Percentiles rank a stretch among this genome's conserved stretches.
These are phyloP conservation scores for Melaleuca quinquenervia DNA, from an alignment of 345 rosid genomes.

Conservation along the genomic window DNA sequence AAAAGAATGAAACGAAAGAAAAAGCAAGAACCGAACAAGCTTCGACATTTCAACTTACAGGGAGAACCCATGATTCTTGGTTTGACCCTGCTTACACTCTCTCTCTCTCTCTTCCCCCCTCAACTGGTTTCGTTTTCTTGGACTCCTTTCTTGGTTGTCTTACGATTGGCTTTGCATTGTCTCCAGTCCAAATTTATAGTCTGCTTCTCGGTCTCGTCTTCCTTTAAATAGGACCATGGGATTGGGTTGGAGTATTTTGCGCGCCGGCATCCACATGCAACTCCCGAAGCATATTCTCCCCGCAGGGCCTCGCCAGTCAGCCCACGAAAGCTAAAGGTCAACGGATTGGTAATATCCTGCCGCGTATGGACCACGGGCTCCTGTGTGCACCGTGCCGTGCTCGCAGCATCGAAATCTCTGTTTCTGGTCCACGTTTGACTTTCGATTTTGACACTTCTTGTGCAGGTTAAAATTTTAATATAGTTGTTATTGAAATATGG, in stretches of 20 bases:
- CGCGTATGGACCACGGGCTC: not conserved
- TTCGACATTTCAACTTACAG: not conserved
- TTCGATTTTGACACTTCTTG: not conserved
- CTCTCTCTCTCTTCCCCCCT: not conserved
- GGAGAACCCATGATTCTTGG: constrained; percentile 1
- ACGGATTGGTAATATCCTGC: not conserved
- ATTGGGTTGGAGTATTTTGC: not conserved
- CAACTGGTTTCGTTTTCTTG: not conserved
- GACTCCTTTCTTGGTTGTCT: not conserved
- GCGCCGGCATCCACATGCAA: not conserved
- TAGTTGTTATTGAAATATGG: too few species aligned
- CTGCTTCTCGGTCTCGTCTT: not conserved
- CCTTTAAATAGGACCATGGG: not conserved
- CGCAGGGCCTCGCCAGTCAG: not conserved
- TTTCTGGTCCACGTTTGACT: not conserved
- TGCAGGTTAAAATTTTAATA: too few species aligned
- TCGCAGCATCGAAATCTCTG: not conserved
- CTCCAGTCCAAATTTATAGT: not conserved
- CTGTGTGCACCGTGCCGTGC: not conserved
- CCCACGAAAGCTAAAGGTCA: not conserved
- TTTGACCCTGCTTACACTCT: not conserved
- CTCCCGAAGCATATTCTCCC: not conserved
- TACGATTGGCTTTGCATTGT: not conserved
- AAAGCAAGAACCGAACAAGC: not conserved
- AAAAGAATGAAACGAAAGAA: not conserved